phyloP scores from a whole-genome alignment of 164 flowering plant genomes.

The Aristolochia californica region DNA sequence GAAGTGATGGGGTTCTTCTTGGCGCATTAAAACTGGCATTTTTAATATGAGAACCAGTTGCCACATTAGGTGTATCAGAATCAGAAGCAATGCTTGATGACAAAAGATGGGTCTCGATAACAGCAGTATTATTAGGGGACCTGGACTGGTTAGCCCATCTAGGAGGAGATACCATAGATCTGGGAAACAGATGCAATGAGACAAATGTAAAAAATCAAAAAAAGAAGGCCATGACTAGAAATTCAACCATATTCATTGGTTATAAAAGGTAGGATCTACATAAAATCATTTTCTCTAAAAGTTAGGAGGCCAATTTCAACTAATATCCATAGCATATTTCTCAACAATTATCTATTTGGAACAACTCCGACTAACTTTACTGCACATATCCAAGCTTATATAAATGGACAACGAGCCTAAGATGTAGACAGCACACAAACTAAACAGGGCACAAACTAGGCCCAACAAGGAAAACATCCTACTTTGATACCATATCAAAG shows the following conservation, averaged over 20 bases:
- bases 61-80: conserved; percentile 5
- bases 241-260: neutral
- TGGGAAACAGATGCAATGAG: too few relatives aligned
- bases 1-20: conserved; percentile 65
- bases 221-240: neutral
- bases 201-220: neutral
- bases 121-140: conserved; percentile 18
- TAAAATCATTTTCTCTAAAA: neutral
- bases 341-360: too few relatives aligned
- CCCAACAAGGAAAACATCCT: too few relatives aligned
- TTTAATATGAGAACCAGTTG: conserved; percentile 10
- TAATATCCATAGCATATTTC: neutral
- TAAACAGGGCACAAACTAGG: too few relatives aligned
- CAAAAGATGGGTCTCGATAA: conserved; percentile 17
- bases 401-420: too few relatives aligned
- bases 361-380: too few relatives aligned
- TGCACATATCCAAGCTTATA: too few relatives aligned
- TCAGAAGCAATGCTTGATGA: conserved; percentile 17
- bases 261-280: neutral
- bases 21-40: conserved; percentile 20
- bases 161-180: conserved; percentile 25
- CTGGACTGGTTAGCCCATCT: conserved; percentile 18
- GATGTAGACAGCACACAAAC: too few relatives aligned
- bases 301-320: neutral
- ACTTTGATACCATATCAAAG: too few relatives aligned